phyloP scores from a whole-genome alignment of 768 basidiomycete species.

The Termitomyces sp. region DNA sequence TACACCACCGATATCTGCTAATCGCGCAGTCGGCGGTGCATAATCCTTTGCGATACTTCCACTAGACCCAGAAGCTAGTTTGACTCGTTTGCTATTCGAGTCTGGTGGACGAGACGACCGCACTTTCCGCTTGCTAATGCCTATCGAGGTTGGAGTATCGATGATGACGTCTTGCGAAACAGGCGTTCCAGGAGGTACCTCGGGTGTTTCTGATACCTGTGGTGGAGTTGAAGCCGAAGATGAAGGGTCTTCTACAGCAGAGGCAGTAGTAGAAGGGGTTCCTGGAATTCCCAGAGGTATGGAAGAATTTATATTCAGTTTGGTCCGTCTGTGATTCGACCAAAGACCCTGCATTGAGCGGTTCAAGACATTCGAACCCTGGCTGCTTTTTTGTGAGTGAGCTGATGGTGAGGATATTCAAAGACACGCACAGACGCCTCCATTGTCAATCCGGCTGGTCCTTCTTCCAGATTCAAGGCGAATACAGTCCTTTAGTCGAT shows the following conservation, averaged over 20 bases:
- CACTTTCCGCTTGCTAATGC: constrained; percentile 57
- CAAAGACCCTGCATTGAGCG: constrained; percentile 77
- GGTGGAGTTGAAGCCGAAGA: constrained; percentile 4
- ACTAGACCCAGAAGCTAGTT: constrained; percentile 25
- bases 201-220: constrained; percentile 16
- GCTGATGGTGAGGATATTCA: not conserved
- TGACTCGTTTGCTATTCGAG: constrained; percentile 54
- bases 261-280: constrained; percentile 19
- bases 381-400: constrained; percentile 40
- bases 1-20: constrained; percentile 87
- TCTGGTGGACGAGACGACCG: constrained; percentile 48
- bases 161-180: constrained; percentile 10
- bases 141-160: constrained; percentile 9
- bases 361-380: constrained; percentile 75
- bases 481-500: not conserved
- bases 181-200: constrained; percentile 7
- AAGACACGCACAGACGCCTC: constrained; percentile 22
- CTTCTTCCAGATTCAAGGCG: not conserved
- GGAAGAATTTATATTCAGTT: constrained; percentile 60
- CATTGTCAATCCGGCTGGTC: constrained; percentile 10
- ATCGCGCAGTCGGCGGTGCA: constrained; percentile 65
- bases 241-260: constrained; percentile 19
- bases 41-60: constrained; percentile 52
- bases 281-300: constrained; percentile 17
- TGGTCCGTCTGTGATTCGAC: constrained; percentile 61